phyloP scores from a whole-genome alignment of 495 filamentous ascomycete genomes.

The Daldinia decipiens region DNA sequence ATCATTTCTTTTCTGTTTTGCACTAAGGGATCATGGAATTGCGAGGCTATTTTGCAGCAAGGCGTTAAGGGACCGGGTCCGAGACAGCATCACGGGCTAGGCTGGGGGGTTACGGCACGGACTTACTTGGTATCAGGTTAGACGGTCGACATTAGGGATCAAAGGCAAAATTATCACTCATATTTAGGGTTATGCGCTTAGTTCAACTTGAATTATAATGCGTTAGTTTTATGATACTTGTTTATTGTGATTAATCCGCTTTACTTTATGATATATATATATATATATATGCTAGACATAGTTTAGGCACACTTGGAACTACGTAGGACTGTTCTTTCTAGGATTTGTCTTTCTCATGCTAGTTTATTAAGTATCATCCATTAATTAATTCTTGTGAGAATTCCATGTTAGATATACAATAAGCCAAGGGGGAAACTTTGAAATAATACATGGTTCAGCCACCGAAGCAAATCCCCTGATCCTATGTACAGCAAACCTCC shows the following conservation, averaged over 20 bases:
- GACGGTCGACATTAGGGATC: neutral
- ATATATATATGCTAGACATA: no score
- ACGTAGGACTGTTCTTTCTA: no score
- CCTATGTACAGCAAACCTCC: no score
- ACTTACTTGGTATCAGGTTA: neutral
- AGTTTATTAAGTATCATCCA: no score
- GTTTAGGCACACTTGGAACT: neutral
- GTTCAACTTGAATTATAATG: neutral
- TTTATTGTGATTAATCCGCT: no score
- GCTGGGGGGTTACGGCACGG: neutral
- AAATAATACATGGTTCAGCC: no score
- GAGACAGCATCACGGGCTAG: neutral
- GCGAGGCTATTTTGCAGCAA: conserved; percentile 31
- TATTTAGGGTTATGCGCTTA: neutral
- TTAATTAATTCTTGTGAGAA: no score
- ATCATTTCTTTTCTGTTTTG: neutral
- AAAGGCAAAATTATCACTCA: neutral
- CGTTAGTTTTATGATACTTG: neutral
- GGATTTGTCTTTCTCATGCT: no score
- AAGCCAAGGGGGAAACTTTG: no score
- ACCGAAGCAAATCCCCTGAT: no score
- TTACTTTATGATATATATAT: no score
- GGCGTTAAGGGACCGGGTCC: conserved; percentile 22
- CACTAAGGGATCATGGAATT: neutral
- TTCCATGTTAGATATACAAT: no score